Percentiles rank a stretch among this genome's conserved stretches.
These are phyloP conservation scores for Xylaria intraflava DNA, from an alignment of 495 filamentous ascomycete genomes.

Conservation along the genomic window DNA sequence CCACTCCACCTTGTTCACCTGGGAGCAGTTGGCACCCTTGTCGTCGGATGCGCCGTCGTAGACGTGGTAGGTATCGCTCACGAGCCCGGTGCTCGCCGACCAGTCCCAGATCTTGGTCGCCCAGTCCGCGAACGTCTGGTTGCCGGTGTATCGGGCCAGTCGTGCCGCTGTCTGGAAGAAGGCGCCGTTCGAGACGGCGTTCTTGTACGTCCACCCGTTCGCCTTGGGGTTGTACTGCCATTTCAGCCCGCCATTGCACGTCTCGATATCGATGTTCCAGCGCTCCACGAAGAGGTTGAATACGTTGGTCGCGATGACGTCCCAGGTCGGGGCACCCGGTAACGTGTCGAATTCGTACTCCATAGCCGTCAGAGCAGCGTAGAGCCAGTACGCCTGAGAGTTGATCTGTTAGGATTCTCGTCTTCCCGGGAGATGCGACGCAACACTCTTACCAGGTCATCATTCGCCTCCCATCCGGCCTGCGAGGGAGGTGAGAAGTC, in stretches of 20 bases:
- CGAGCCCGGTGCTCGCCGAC: slow-evolving; percentile 54
- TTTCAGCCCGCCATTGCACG: slow-evolving; percentile 70
- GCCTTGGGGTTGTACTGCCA: slow-evolving; percentile 82
- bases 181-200: slow-evolving; percentile 68
- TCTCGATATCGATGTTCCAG: slow-evolving; percentile 62
- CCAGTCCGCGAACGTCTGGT: slow-evolving; percentile 69
- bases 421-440: not conserved
- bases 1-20: slow-evolving; percentile 61
- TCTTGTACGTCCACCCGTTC: slow-evolving; percentile 74
- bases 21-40: slow-evolving; percentile 52
- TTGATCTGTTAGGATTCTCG: not conserved
- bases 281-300: slow-evolving; percentile 60
- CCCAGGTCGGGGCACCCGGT: slow-evolving; percentile 53
- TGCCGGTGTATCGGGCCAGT: slow-evolving; percentile 68
- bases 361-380: slow-evolving; percentile 71
- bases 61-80: slow-evolving; percentile 54
- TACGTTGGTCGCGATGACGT: slow-evolving; percentile 68
- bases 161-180: slow-evolving; percentile 74
- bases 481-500: slow-evolving; percentile 80
- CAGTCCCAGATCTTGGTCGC: slow-evolving; percentile 66
- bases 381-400: slow-evolving; percentile 59
- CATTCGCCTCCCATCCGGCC: slow-evolving; percentile 68
- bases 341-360: slow-evolving; percentile 56
- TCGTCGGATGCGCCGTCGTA: slow-evolving; percentile 62
- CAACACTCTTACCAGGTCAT: slow-evolving; percentile 56